phyloP scores from a whole-genome alignment of 2,329 filamentous ascomycete species.

The Trichoderma afroharzianum region DNA sequence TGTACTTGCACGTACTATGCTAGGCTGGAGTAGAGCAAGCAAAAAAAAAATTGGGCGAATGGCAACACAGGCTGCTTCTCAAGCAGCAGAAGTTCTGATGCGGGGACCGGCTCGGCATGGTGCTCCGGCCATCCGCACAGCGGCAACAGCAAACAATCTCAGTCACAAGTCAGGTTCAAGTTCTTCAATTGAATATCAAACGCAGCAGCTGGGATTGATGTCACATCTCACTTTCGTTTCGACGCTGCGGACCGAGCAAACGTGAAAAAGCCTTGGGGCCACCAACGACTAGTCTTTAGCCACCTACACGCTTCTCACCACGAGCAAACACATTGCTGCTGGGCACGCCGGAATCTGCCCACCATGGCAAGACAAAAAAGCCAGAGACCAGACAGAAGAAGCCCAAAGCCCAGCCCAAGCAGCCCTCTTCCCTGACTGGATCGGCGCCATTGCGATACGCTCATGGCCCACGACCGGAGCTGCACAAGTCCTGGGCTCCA shows the following conservation, averaged over 20 bases:
- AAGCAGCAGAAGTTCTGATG: background rate
- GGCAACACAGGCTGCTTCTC: background rate
- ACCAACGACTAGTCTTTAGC: background rate
- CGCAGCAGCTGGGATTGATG: background rate
- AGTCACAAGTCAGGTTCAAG: background rate
- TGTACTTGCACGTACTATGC: background rate
- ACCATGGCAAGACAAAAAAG: background rate
- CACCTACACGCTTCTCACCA: background rate
- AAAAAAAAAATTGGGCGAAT: background rate
- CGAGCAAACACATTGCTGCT: background rate
- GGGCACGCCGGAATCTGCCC: background rate
- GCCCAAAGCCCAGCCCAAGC: conserved; percentile 1
- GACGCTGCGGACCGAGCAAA: background rate
- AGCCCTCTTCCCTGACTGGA: background rate
- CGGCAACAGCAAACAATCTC: background rate
- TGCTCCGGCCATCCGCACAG: background rate
- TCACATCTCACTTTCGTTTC: background rate
- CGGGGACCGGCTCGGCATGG: background rate
- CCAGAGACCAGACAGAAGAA: background rate
- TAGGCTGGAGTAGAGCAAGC: background rate
- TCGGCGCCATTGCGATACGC: conserved; percentile 1
- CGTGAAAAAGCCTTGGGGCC: background rate
- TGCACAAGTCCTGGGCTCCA: conserved; percentile 3
- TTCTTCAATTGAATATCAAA: background rate
- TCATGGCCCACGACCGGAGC: background rate